phyloP scores from a whole-genome alignment of 2,329 filamentous ascomycete genomes.

The Fusarium xyrophilum region DNA sequence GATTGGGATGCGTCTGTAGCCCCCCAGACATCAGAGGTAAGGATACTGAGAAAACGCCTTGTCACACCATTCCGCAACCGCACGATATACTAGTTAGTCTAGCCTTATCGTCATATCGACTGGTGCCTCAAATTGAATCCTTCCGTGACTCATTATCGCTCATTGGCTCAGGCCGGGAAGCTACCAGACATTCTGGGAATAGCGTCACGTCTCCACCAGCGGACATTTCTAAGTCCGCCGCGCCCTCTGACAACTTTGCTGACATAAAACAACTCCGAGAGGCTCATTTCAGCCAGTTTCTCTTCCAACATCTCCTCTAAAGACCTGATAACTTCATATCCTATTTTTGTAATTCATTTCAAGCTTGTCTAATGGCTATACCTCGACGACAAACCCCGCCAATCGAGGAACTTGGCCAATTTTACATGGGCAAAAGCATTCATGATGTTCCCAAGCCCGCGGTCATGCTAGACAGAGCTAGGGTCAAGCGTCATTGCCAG shows the following conservation, averaged over 20 bases:
- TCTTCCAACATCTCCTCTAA: fast-evolving
- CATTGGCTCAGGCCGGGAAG: too few relatives aligned
- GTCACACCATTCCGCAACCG: too few relatives aligned
- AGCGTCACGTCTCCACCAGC: neutral
- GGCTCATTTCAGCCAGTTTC: fast-evolving
- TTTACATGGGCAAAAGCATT: slow-evolving; percentile 41
- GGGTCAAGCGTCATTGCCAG: slow-evolving; percentile 61
- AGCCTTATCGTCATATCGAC: too few relatives aligned
- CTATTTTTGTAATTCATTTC: too few relatives aligned
- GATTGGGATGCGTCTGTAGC: too few relatives aligned
- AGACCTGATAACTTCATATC: fast-evolving
- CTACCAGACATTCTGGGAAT: neutral
- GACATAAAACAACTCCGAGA: neutral
- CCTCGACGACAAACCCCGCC: slow-evolving; percentile 32
- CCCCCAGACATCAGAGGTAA: too few relatives aligned
- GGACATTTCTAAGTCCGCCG: neutral
- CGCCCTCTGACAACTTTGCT: neutral
- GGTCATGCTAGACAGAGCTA: slow-evolving; percentile 61
- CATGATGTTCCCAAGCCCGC: slow-evolving; percentile 59
- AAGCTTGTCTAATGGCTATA: too few relatives aligned
- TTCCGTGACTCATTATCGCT: too few relatives aligned
- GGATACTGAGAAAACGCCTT: too few relatives aligned
- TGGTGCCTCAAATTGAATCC: too few relatives aligned
- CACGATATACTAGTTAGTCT: too few relatives aligned
- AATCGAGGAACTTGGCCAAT: slow-evolving; percentile 24